A percentile compares a stretch with the other conserved stretches of the same genome.
phyloP scores from a whole-genome alignment of 805 yeast genomes.

The Brettanomyces anomalus region DNA sequence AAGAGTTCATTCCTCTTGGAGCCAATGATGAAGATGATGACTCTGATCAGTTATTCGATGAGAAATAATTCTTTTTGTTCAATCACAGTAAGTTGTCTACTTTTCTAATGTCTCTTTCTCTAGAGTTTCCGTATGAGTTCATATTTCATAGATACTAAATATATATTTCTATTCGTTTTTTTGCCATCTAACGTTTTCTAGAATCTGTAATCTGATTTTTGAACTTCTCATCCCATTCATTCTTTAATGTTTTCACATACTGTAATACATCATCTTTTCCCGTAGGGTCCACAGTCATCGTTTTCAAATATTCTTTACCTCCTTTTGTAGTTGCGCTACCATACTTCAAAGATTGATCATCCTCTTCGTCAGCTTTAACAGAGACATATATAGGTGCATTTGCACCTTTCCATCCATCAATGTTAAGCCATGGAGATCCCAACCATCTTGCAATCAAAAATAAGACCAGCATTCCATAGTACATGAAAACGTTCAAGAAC shows the following conservation, averaged over 20 bases:
- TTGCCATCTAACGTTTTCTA: slow-evolving; percentile 13
- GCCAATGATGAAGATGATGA: slow-evolving; percentile 7
- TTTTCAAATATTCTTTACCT: slow-evolving; percentile 58
- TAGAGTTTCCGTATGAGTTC: not conserved
- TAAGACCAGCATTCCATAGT: slow-evolving; percentile 74
- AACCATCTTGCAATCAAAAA: slow-evolving; percentile 74
- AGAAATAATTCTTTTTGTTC: slow-evolving; percentile 7
- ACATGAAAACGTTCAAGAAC: slow-evolving; percentile 69
- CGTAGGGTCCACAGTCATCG: slow-evolving; percentile 47
- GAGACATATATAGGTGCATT: slow-evolving; percentile 75
- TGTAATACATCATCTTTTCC: slow-evolving; percentile 61
- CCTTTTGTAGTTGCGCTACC: slow-evolving; percentile 64
- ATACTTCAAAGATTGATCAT: slow-evolving; percentile 41
- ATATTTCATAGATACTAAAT: not conserved
- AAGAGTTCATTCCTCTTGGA: not conserved
- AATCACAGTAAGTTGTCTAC: too few species aligned
- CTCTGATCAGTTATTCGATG: slow-evolving; percentile 18
- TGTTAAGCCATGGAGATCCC: slow-evolving; percentile 87
- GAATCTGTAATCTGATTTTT: slow-evolving; percentile 53
- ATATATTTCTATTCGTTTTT: not conserved
- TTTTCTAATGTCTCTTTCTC: too few species aligned
- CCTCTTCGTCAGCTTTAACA: slow-evolving; percentile 38
- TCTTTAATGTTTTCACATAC: slow-evolving; percentile 47
- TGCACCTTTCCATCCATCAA: slow-evolving; percentile 84
- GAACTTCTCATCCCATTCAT: slow-evolving; percentile 68